phyloP scores from a whole-genome alignment of 2,329 filamentous ascomycete species.

The Cercospora janseana region DNA sequence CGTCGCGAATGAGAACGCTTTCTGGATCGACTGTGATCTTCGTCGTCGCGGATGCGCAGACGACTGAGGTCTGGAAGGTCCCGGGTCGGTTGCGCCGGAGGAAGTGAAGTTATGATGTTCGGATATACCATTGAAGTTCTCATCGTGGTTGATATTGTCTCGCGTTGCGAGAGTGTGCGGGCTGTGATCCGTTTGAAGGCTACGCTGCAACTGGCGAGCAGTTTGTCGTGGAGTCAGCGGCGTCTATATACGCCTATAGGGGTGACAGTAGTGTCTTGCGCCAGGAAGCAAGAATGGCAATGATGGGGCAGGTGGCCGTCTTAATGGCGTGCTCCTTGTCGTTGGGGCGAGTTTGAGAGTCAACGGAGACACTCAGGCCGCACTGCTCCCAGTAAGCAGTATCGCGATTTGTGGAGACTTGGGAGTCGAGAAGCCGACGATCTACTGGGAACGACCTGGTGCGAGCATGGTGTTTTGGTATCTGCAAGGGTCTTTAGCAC shows the following conservation, averaged over 20 bases:
- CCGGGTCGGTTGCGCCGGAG: slow-evolving; percentile 8
- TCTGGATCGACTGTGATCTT: background rate
- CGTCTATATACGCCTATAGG: background rate
- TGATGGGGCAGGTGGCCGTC: background rate
- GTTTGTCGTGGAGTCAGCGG: background rate
- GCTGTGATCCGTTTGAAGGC: background rate
- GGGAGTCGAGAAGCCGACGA: background rate
- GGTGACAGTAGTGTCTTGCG: slow-evolving; percentile 4
- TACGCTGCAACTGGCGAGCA: background rate
- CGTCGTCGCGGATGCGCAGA: slow-evolving; percentile 10
- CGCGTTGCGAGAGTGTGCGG: background rate
- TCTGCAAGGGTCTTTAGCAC: slow-evolving; percentile 8
- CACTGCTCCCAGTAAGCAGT: background rate
- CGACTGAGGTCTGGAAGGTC: slow-evolving; percentile 16
- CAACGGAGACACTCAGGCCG: background rate
- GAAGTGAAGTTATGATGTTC: slow-evolving; percentile 8
- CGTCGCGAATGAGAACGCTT: slow-evolving; percentile 8
- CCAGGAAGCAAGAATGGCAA: background rate
- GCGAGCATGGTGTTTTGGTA: slow-evolving; percentile 2
- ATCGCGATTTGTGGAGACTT: slow-evolving; percentile 2
- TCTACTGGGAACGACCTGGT: slow-evolving; percentile 1
- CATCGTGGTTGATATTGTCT: slow-evolving; percentile 10
- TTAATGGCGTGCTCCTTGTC: slow-evolving; percentile 7
- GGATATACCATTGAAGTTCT: slow-evolving; percentile 19
- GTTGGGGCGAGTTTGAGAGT: slow-evolving; percentile 7